Evolutionary conservation across 208 protist species (phyloP).

Genomic region (Crithidia fasciculata): DNA sequence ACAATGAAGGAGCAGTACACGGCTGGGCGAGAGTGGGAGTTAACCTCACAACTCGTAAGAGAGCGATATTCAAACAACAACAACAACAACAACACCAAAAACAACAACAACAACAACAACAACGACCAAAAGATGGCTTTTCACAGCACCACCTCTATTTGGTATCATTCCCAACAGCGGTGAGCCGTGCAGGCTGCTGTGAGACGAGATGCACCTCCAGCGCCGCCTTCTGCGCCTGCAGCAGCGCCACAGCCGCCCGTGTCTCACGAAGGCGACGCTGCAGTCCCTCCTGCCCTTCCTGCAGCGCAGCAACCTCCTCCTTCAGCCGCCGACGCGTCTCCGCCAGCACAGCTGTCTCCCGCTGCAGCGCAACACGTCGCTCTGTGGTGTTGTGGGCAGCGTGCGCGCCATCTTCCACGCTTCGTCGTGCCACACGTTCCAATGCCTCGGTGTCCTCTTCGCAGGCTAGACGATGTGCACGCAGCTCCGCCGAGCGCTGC

Average conservation of each 20-base stretch:
- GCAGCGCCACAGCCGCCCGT: neutral
- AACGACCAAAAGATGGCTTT: neutral
- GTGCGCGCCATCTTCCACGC: neutral
- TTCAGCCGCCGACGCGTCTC: constrained; percentile 4
- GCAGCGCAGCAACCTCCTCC: constrained; percentile 4
- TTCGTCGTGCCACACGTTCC: neutral
- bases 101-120: neutral
- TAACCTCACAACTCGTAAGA: no score
- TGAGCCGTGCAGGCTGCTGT: neutral
- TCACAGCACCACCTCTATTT: neutral
- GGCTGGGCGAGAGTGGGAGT: no score
- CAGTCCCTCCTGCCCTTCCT: constrained; percentile 4
- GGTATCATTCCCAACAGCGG: no score
- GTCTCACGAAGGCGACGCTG: neutral
- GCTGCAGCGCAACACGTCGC: neutral
- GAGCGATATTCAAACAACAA: no score
- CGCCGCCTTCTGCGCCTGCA: constrained; percentile 3
- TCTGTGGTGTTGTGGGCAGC: neutral
- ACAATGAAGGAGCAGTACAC: no score
- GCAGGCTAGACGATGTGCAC: neutral
- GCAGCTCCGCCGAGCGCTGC: constrained; percentile 15
- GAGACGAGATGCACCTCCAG: constrained; percentile 21
- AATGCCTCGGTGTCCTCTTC: constrained; percentile 15
- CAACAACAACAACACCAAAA: neutral
- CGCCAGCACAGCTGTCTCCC: constrained; percentile 19